Evolutionary conservation across 345 rosid genomes (phyloP).

Genomic region (Boechera divaricarpa): DNA sequence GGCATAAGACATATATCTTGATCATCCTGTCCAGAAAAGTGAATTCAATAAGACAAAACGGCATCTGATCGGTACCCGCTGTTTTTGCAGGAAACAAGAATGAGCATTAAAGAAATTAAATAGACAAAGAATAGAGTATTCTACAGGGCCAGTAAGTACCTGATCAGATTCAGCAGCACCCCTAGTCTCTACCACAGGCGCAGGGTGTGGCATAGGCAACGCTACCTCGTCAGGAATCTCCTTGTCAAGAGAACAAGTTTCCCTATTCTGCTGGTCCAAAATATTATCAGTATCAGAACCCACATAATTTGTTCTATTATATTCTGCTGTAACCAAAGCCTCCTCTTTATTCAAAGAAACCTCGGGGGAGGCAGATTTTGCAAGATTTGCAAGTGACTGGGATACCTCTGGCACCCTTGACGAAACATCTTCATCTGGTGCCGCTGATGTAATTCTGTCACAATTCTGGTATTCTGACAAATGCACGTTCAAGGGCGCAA

Average conservation of each 20-base stretch:
- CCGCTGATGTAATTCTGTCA: constrained; percentile 30
- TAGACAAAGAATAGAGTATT: constrained; percentile 34
- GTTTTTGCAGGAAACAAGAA: constrained; percentile 31
- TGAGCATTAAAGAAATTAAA: constrained; percentile 32
- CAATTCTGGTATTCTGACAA: constrained; percentile 37
- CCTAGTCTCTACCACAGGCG: constrained; percentile 31
- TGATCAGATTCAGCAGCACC: constrained; percentile 34
- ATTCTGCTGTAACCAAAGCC: constrained; percentile 28
- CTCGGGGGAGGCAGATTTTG: constrained; percentile 28
- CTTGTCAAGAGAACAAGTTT: constrained; percentile 36
- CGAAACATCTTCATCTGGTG: constrained; percentile 39
- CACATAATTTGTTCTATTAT: constrained; percentile 19
- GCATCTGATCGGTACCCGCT: constrained; percentile 5
- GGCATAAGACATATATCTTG: constrained; percentile 29
- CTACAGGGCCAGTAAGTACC: constrained; percentile 22
- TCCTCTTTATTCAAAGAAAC: constrained; percentile 32
- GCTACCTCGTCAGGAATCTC: constrained; percentile 29
- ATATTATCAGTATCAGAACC: constrained; percentile 10
- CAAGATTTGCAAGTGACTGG: constrained; percentile 26
- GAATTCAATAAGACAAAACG: constrained; percentile 36
- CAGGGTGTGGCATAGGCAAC: constrained; percentile 31
- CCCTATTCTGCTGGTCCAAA: constrained; percentile 40
- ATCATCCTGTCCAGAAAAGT: constrained; percentile 44
- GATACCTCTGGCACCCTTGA: constrained; percentile 32
- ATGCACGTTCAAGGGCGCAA: constrained; percentile 14